Base-by-base conservation (phyloP, 2,329 filamentous ascomycete species). In the Paraconiothyrium brasiliense region DNA sequence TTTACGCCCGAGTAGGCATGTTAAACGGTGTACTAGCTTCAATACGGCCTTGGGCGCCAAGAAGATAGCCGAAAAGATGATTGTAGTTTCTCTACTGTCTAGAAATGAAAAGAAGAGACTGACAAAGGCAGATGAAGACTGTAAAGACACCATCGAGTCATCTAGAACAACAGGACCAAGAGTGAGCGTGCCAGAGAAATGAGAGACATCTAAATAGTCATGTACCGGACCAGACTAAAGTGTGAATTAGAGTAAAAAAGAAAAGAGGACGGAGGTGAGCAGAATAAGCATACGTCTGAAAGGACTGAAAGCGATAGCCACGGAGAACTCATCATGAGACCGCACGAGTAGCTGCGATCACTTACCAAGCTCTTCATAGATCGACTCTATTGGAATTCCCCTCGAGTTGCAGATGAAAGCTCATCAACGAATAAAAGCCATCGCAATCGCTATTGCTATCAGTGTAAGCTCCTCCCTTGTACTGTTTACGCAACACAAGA, bases 391-490 rank as follows among this genome's bases (percentile, higher is more conserved):
- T 10, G 39, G 46, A 58, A 14, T 14, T 13, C 8, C 4, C 14
- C 8, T 41, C 10, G 37, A 6, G 16, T 16, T 3, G 37, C 37
- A 41, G 37, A 14, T 14, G 14, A 6, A 13, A 6, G 37, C 3
- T 3, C 3, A n/a, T 49, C 35, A 60, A n/a, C 58, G 51, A 41
- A 60, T 51, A 20, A 60, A 51, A 11, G 58, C 56, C 54, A 57
- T 57, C n/a, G 54, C 43, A 11, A 57, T 43, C 11, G 43, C 54
- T 56, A 47, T 5, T 46, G 24, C 5, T 16, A 48, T 49, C n/a
- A 48, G 30, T 3, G 7, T 16, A 16, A 41, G 27, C 27, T 24
- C 13, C 13, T 13, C 1, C 3, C 24, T 22, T 5, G 5, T 7
- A 27, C 0, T n/a, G 6, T 14, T 16, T 5, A 7, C 6, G 24